Percentiles rank a stretch among this genome's conserved stretches.
phyloP scores from a whole-genome alignment of 306 rosid genomes.

The Corylus avellana region DNA sequence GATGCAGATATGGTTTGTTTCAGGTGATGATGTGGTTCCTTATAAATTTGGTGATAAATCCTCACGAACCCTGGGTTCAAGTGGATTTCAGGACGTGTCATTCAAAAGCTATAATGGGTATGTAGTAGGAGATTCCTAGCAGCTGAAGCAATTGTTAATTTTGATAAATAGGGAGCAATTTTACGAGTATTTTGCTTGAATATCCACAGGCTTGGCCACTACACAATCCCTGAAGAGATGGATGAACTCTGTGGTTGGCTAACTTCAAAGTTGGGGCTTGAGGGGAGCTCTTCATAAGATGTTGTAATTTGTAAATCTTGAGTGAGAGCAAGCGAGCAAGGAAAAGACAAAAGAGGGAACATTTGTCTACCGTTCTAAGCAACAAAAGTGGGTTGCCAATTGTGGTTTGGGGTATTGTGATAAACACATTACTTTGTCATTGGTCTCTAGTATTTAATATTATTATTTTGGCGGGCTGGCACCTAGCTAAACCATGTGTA shows the following conservation, averaged over 20 bases:
- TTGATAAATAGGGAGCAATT: not conserved
- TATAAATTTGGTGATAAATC: slow-evolving; percentile 93
- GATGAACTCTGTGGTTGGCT: slow-evolving; percentile 88
- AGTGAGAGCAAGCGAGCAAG: not conserved
- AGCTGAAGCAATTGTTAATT: not conserved
- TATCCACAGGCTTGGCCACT: slow-evolving; percentile 88
- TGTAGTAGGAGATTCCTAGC: slow-evolving; percentile 4
- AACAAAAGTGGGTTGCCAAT: not conserved
- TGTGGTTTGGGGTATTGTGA: slow-evolving; percentile 3
- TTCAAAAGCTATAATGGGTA: slow-evolving; percentile 83
- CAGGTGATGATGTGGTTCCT: slow-evolving; percentile 83
- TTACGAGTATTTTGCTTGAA: not conserved
- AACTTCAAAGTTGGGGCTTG: slow-evolving; percentile 72
- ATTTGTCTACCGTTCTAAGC: slow-evolving; percentile 2
- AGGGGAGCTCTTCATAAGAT: slow-evolving; percentile 50
- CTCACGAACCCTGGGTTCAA: slow-evolving; percentile 47
- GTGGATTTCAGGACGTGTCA: slow-evolving; percentile 71
- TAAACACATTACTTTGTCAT: not conserved
- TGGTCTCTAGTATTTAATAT: slow-evolving; percentile 1
- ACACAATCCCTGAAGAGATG: slow-evolving; percentile 91
- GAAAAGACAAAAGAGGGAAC: not conserved
- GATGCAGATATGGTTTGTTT: slow-evolving; percentile 25
- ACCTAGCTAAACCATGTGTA: slow-evolving; percentile 1
- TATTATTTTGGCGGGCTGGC: slow-evolving; percentile 25
- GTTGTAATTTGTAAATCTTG: not conserved